Percentiles rank a stretch among this genome's conserved stretches.
Evolutionary conservation across 331 rosid genomes (phyloP).

Genomic region (Malus hybrid): DNA sequence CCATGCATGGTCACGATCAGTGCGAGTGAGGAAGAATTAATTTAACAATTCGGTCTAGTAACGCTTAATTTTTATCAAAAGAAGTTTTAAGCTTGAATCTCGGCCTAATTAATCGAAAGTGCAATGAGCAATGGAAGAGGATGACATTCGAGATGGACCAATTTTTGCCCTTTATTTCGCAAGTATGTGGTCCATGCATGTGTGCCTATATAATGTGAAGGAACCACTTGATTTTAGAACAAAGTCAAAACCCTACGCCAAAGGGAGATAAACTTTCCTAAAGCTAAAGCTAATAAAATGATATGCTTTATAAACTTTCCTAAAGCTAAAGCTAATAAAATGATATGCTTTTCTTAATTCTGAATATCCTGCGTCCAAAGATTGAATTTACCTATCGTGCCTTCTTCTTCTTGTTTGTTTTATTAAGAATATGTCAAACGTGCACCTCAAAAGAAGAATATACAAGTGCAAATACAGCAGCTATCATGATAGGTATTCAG

Average conservation of each 20-base stretch:
- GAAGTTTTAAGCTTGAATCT: too few relatives aligned
- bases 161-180: background rate
- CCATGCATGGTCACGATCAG: background rate
- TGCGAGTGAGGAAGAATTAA: background rate
- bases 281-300: background rate
- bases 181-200: background rate
- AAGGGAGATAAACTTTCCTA: background rate
- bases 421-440: background rate
- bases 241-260: background rate
- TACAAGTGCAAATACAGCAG: background rate
- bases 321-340: background rate
- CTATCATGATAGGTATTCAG: too few relatives aligned
- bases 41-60: too few relatives aligned
- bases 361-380: background rate
- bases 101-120: too few relatives aligned
- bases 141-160: background rate
- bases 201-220: background rate
- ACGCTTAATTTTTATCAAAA: too few relatives aligned
- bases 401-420: background rate
- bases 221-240: conserved; percentile 2
- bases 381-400: background rate
- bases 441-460: background rate
- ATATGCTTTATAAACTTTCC: background rate
- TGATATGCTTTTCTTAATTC: background rate
- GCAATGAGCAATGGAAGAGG: background rate